A percentile compares a stretch with the other conserved stretches of the same genome.
These are phyloP conservation scores for Gamarada debralockiae DNA, from an alignment of 495 filamentous ascomycete genomes.

Conservation along the genomic window DNA sequence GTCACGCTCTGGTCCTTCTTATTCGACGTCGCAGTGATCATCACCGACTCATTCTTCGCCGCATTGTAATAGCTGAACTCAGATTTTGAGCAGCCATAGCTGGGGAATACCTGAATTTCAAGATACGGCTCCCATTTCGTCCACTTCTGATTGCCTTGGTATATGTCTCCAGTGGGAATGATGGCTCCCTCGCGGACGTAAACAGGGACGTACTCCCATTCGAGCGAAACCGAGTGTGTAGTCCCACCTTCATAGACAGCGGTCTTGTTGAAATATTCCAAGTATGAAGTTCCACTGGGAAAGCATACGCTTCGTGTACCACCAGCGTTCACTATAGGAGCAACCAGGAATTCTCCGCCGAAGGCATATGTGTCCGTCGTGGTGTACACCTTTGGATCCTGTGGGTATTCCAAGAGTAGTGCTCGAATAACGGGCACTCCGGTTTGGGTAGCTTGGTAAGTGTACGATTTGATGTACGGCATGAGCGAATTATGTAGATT, in stretches of 20 bases:
- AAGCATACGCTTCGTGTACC: slow-evolving; percentile 27
- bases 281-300: slow-evolving; percentile 20
- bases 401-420: slow-evolving; percentile 28
- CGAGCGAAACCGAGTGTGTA: slow-evolving; percentile 10
- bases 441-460: slow-evolving; percentile 24
- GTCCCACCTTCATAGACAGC: slow-evolving; percentile 20
- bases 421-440: slow-evolving; percentile 30
- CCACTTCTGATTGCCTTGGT: slow-evolving; percentile 30
- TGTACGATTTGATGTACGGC: slow-evolving; percentile 29
- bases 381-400: slow-evolving; percentile 17
- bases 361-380: slow-evolving; percentile 29
- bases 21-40: background rate
- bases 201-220: slow-evolving; percentile 22
- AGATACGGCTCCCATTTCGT: slow-evolving; percentile 27
- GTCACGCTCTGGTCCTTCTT: background rate
- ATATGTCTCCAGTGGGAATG: slow-evolving; percentile 26
- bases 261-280: slow-evolving; percentile 28
- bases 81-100: slow-evolving; percentile 15
- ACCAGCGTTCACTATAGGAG: slow-evolving; percentile 26
- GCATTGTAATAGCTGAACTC: slow-evolving; percentile 22
- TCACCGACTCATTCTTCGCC: slow-evolving; percentile 2
- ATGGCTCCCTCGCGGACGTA: slow-evolving; percentile 30
- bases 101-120: slow-evolving; percentile 27
- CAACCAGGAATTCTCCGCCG: slow-evolving; percentile 28
- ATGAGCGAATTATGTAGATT: slow-evolving; percentile 26